These are phyloP conservation scores for Posidonia australis DNA, from an alignment of 106 monocot species.

Conservation along the genomic window DNA sequence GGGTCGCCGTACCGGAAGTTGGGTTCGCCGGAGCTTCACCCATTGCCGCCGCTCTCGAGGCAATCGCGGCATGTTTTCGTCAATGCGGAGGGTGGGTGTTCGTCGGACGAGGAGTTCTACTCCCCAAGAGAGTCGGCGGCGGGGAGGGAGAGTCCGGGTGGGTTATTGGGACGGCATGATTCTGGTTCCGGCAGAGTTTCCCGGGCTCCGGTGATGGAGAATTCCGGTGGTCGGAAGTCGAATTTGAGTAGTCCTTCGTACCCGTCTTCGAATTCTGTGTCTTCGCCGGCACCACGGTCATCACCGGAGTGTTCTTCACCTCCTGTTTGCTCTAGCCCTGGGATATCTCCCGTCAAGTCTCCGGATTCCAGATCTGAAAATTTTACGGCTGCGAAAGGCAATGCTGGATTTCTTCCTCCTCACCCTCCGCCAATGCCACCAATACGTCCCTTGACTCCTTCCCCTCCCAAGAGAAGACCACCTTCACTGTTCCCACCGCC, in stretches of 20 bases:
- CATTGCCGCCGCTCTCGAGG: slow-evolving; percentile 50
- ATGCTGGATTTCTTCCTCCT: slow-evolving; percentile 1
- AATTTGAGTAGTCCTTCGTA: slow-evolving; percentile 42
- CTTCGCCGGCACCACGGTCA: slow-evolving; percentile 16
- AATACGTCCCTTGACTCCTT: slow-evolving; percentile 20
- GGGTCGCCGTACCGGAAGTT: slow-evolving; percentile 11
- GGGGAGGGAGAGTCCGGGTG: background rate
- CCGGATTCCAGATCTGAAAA: slow-evolving; percentile 15
- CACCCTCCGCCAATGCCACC: slow-evolving; percentile 32
- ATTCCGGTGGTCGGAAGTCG: slow-evolving; percentile 5
- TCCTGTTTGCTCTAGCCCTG: slow-evolving; percentile 20
- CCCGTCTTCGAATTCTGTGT: slow-evolving; percentile 15
- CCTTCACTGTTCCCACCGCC: background rate
- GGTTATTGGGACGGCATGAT: background rate
- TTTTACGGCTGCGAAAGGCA: background rate
- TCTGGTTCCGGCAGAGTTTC: slow-evolving; percentile 1
- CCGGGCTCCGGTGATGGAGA: slow-evolving; percentile 2
- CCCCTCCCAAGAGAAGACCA: slow-evolving; percentile 2
- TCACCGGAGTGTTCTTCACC: slow-evolving; percentile 27
- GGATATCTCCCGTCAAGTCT: slow-evolving; percentile 20
- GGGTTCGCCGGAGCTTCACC: slow-evolving; percentile 72
- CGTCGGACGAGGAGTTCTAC: slow-evolving; percentile 31
- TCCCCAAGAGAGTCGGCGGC: slow-evolving; percentile 17
- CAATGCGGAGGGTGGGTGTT: slow-evolving; percentile 17
- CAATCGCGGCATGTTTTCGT: slow-evolving; percentile 6